Evolutionary conservation across 495 filamentous ascomycete species (phyloP).

Genomic region (Xylaria cubensis): DNA sequence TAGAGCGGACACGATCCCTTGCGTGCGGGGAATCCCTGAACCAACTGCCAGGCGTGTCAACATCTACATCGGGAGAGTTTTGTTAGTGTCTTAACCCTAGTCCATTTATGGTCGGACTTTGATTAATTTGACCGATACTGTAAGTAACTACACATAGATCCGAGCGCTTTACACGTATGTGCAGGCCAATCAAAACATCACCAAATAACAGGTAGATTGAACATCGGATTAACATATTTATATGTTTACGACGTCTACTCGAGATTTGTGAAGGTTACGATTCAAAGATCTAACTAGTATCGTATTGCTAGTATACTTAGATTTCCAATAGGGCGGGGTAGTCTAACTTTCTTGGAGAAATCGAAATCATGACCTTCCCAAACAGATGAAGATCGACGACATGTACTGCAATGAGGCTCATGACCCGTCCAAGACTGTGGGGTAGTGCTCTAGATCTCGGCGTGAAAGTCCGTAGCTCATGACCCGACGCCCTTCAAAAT

Average conservation of each 20-base stretch:
- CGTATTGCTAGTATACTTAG: not conserved
- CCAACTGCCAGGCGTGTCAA: not conserved
- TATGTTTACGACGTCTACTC: not conserved
- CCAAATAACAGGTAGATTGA: not conserved
- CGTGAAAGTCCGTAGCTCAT: not conserved
- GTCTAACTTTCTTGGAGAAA: not conserved
- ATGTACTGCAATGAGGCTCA: conserved; percentile 19
- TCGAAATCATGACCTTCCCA: conserved; percentile 8
- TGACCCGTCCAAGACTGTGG: conserved; percentile 17
- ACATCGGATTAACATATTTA: not conserved
- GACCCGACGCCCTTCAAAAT: not conserved
- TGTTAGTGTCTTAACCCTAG: not conserved
- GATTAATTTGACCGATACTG: not conserved
- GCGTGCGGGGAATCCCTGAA: conserved; percentile 25
- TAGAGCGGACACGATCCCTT: not conserved
- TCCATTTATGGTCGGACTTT: not conserved
- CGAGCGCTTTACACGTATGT: not conserved
- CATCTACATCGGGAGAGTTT: not conserved
- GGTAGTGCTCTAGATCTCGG: conserved; percentile 7
- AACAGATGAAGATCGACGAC: conserved; percentile 14
- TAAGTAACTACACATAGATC: not conserved
- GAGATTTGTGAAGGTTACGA: not conserved
- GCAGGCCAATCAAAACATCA: not conserved
- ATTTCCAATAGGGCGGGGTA: not conserved
- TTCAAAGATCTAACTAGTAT: not conserved